Base-by-base conservation (phyloP, 2,329 filamentous ascomycete genomes). In the Phaeosphaeria sp. region DNA sequence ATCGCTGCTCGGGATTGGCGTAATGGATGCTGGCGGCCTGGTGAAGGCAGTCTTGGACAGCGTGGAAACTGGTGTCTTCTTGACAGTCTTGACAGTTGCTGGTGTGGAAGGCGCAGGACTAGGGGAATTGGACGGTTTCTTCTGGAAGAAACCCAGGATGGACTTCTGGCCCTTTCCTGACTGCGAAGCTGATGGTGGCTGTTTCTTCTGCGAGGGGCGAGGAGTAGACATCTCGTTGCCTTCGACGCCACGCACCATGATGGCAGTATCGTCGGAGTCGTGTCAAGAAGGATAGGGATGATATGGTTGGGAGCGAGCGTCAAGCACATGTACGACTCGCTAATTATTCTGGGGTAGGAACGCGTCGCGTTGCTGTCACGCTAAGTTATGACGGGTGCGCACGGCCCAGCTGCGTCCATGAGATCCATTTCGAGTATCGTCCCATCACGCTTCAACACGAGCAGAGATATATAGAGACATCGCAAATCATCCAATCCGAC, bases 1-100 rank as follows among this genome's bases (percentile, higher is more conserved):
- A 77, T 96, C 92, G 77, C 92, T 96, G 76, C 91, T 96, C 5
- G 92, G 90, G 6, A 90, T 85, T 4, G 92, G 92, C 0, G 92
- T 93, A 57, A 89, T 79, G 39, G 81, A 79, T 55, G 65, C 52
- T 17, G 60, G 51, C 1, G 79, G 73, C 54, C 61, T 64, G 42
- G 65, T 52, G 55, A 79, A 74, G 7, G 73, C 70, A 22, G 64
- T 69, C 53, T 77, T 79, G 18, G 66, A 67, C 7, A 72, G 46
- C 21, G 50, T 60, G 2, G 72, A 65, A 7, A 65, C 58, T 48
- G 66, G 58, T 54, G 70, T 73, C 60, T 69, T 72, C 49, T 68
- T 69, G 18, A 48, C 54, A 27, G 67, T 72, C 49, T 68, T 69
- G 18, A 48, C 54, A 27, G 67, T 59, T 39, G 69, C 66, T 13